Conservation (phyloP, 192 early-diverging fungal genomes). For the Allomyces macrogynus region DNA sequence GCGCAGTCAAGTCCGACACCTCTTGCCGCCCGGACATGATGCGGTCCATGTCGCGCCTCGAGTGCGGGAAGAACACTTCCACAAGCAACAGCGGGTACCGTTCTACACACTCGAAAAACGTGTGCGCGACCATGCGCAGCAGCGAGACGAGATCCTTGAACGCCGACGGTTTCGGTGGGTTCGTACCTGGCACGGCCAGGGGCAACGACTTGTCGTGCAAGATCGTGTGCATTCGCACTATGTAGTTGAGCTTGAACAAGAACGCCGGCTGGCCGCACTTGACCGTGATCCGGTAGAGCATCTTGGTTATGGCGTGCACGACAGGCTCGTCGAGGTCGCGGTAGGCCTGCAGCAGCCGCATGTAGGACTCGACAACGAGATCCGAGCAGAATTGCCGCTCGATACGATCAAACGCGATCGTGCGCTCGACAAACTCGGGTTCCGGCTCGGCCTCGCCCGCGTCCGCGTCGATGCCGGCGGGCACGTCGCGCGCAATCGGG, state of each 20-base stretch:
- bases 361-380: background rate
- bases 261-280: background rate
- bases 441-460: background rate
- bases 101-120: background rate
- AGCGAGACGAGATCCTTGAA: background rate
- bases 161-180: background rate
- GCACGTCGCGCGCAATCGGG: background rate
- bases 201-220: too few relatives aligned
- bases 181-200: too few relatives aligned
- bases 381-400: background rate
- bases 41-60: background rate
- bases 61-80: background rate
- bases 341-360: background rate
- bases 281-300: slow-evolving; percentile 4
- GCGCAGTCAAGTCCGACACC: too few relatives aligned
- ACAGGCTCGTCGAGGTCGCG: background rate
- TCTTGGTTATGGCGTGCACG: background rate
- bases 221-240: background rate
- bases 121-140: background rate
- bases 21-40: background rate
- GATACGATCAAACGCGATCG: background rate
- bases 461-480: background rate
- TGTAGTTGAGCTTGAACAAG: slow-evolving; percentile 1
- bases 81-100: background rate
- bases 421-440: background rate